phyloP scores from a whole-genome alignment of 2,329 filamentous ascomycete genomes.

The Trichoderma sp. region DNA sequence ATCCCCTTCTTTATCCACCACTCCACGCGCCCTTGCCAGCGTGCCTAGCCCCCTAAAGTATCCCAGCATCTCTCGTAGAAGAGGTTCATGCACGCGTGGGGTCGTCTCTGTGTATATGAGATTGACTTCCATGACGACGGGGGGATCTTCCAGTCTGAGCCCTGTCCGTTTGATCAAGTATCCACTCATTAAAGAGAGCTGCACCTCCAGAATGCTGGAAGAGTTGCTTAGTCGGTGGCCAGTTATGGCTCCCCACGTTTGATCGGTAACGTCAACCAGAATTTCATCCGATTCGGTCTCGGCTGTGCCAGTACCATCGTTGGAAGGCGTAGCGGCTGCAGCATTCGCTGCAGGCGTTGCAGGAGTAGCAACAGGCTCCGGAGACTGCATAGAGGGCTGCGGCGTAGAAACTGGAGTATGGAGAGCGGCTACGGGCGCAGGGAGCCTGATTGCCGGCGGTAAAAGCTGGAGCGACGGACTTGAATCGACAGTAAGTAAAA shows the following conservation, averaged over 20 bases:
- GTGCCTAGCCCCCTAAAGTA: conserved; percentile 70
- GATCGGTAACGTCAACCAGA: conserved; percentile 71
- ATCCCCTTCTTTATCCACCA: conserved; percentile 60
- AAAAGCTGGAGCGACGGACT: conserved; percentile 64
- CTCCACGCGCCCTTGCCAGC: conserved; percentile 66
- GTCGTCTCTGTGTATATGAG: conserved; percentile 58
- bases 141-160: conserved; percentile 57
- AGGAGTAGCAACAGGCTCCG: conserved; percentile 58
- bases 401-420: conserved; percentile 71
- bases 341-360: conserved; percentile 47
- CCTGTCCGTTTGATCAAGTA: conserved; percentile 67
- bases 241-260: conserved; percentile 73
- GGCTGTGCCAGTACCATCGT: conserved; percentile 41
- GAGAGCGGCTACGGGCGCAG: conserved; percentile 48
- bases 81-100: conserved; percentile 59
- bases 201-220: conserved; percentile 54
- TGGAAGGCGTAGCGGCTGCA: conserved; percentile 50
- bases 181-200: conserved; percentile 62
- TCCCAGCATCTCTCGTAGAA: conserved; percentile 69
- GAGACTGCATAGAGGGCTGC: conserved; percentile 59
- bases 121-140: conserved; percentile 64
- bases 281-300: conserved; percentile 60
- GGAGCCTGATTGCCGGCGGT: conserved; percentile 55
- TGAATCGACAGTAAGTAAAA: conserved; percentile 66
- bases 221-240: conserved; percentile 66